Evolutionary conservation across 1,284 basidiomycete species (phyloP).

Genomic region (Leucoagaricus sp.): DNA sequence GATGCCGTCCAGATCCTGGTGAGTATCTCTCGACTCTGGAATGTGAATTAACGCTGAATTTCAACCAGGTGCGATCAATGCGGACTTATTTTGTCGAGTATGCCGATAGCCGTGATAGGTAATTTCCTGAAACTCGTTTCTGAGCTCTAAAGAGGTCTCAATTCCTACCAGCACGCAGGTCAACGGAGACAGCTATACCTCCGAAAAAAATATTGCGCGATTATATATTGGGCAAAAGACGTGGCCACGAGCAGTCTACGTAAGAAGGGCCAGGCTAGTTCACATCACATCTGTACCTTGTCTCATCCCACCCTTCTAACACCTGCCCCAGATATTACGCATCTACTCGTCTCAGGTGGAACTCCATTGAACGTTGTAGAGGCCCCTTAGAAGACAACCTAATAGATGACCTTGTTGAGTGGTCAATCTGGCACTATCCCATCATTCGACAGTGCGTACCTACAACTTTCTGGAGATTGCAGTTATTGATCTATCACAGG

Average conservation of each 20-base stretch:
- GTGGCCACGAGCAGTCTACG: slow-evolving; percentile 70
- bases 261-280: slow-evolving; percentile 61
- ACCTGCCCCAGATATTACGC: slow-evolving; percentile 65
- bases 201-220: slow-evolving; percentile 62
- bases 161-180: slow-evolving; percentile 49
- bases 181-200: slow-evolving; percentile 61
- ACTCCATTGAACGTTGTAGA: slow-evolving; percentile 70
- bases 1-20: slow-evolving; percentile 79
- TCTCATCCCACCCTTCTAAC: slow-evolving; percentile 4
- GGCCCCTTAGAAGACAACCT: slow-evolving; percentile 74
- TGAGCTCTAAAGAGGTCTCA: slow-evolving; percentile 1
- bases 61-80: slow-evolving; percentile 57
- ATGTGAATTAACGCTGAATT: background rate
- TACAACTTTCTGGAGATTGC: background rate
- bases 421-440: slow-evolving; percentile 85
- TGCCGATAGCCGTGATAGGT: slow-evolving; percentile 69
- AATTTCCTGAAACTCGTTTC: slow-evolving; percentile 26
- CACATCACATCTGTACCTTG: background rate
- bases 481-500: slow-evolving; percentile 31
- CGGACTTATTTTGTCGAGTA: slow-evolving; percentile 71
- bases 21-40: slow-evolving; percentile 23
- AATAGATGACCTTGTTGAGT: slow-evolving; percentile 81
- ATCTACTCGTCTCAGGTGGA: slow-evolving; percentile 69
- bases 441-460: slow-evolving; percentile 53
- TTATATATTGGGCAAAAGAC: slow-evolving; percentile 69